Conservation (phyloP, 148 eudicot species). For the Amaranthus palmeri region DNA sequence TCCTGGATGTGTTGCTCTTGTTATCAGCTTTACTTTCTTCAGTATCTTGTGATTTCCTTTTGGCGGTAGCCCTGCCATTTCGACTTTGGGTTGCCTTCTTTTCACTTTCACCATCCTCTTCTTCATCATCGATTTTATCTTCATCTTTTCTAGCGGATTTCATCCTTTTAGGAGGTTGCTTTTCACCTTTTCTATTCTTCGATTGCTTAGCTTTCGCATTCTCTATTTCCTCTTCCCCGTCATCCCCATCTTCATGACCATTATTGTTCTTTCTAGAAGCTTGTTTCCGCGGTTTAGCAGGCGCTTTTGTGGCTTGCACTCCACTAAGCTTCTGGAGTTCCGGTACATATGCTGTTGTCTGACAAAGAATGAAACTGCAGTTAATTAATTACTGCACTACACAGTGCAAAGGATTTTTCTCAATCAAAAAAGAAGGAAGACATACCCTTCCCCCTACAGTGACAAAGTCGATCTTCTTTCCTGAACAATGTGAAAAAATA, state of each 20-base stretch:
- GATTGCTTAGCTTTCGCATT: slow-evolving; percentile 36
- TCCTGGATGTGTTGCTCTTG: slow-evolving; percentile 16
- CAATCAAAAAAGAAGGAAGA: not conserved
- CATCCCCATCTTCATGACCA: slow-evolving; percentile 21
- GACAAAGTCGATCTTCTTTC: slow-evolving; percentile 79
- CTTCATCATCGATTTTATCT: slow-evolving; percentile 13
- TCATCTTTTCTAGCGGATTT: slow-evolving; percentile 23
- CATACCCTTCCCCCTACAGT: slow-evolving; percentile 89
- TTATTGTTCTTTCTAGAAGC: slow-evolving; percentile 36
- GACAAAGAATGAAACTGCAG: slow-evolving; percentile 21
- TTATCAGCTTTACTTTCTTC: slow-evolving; percentile 9
- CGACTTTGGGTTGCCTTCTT: slow-evolving; percentile 31
- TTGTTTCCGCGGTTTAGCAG: slow-evolving; percentile 39
- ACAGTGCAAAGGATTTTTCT: not conserved
- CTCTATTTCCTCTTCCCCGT: slow-evolving; percentile 33
- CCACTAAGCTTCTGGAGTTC: slow-evolving; percentile 77
- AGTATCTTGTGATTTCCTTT: slow-evolving; percentile 30
- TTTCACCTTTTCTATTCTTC: slow-evolving; percentile 27
- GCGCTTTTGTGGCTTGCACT: slow-evolving; percentile 52
- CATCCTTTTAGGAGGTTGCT: slow-evolving; percentile 27
- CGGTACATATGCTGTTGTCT: slow-evolving; percentile 94
- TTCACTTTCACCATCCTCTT: slow-evolving; percentile 17
- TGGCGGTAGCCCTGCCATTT: slow-evolving; percentile 33
- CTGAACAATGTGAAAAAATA: slow-evolving; percentile 37
- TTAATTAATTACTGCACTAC: not conserved